A percentile compares a stretch with the other conserved stretches of the same genome.
Conservation (phyloP, 2,329 filamentous ascomycete genomes). For the Helicocarpus griseus region DNA sequence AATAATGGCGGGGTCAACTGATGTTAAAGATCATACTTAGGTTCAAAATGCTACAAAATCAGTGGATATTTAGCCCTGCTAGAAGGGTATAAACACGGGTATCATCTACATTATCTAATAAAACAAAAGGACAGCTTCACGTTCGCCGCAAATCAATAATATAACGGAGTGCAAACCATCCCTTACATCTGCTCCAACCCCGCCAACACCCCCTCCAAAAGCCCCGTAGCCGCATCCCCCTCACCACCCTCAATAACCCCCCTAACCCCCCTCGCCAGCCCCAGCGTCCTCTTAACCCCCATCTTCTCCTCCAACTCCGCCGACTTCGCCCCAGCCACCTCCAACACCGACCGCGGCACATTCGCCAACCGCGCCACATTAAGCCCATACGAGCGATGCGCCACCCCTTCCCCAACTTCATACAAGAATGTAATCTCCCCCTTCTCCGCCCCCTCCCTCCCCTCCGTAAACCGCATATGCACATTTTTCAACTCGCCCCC, state of each 20-base stretch:
- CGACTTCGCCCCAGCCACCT: conserved; percentile 71
- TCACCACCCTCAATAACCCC: conserved; percentile 19
- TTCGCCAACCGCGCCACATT: conserved; percentile 85
- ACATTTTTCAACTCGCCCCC: conserved; percentile 66
- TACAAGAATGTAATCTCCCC: conserved; percentile 89
- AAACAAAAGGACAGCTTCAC: not conserved
- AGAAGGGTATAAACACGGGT: not conserved
- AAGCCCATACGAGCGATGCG: conserved; percentile 85
- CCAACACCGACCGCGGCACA: conserved; percentile 66
- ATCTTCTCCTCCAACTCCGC: conserved; percentile 68
- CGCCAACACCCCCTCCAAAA: conserved; percentile 30
- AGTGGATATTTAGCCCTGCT: too few species aligned
- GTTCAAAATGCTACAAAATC: too few species aligned
- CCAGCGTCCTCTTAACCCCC: conserved; percentile 49
- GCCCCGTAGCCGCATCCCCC: conserved; percentile 12
- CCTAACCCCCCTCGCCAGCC: conserved; percentile 22
- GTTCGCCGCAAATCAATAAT: too few species aligned
- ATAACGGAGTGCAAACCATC: too few species aligned
- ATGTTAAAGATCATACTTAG: not conserved
- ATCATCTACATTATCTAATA: not conserved
- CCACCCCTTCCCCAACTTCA: conserved; percentile 80
- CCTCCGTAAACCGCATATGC: conserved; percentile 79
- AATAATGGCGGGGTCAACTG: too few species aligned
- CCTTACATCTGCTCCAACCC: conserved; percentile 37
- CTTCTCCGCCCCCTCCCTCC: conserved; percentile 52